Conservation (phyloP, 2,329 filamentous ascomycete genomes). For the Pseudocercospora eumusae region DNA sequence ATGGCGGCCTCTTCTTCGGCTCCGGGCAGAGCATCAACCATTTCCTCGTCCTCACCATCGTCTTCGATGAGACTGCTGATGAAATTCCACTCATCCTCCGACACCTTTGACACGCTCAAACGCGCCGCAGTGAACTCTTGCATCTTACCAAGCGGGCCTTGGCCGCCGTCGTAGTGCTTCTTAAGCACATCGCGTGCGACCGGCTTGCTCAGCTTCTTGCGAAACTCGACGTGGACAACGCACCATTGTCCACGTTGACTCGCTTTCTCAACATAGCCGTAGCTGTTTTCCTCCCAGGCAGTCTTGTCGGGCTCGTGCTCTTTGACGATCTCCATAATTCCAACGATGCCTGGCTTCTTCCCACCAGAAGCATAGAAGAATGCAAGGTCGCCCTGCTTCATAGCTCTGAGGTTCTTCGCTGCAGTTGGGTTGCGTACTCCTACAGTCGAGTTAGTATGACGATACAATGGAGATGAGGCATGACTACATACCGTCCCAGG, state of each 20-base stretch:
- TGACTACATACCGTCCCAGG: conserved; percentile 76
- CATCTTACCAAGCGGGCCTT: conserved; percentile 57
- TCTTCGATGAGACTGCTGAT: conserved; percentile 46
- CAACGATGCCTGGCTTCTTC: conserved; percentile 80
- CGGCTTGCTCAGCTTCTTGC: conserved; percentile 73
- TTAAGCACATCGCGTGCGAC: conserved; percentile 72
- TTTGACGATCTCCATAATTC: conserved; percentile 69
- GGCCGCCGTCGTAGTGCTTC: conserved; percentile 59
- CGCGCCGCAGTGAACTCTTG: conserved; percentile 81
- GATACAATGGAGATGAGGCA: too few relatives aligned
- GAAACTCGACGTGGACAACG: conserved; percentile 84
- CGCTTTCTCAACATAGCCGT: conserved; percentile 82
- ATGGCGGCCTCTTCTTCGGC: conserved; percentile 9
- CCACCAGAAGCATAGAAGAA: conserved; percentile 98
- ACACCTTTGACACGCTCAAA: conserved; percentile 75
- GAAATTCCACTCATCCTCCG: conserved; percentile 64
- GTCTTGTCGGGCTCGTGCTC: conserved; percentile 78
- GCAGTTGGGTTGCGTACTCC: conserved; percentile 59
- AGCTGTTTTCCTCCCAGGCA: conserved; percentile 68
- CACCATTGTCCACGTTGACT: conserved; percentile 77
- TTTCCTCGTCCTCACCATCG: conserved; percentile 28
- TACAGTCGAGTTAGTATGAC: conserved; percentile 24
- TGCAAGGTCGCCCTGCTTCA: conserved; percentile 87
- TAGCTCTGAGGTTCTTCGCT: conserved; percentile 84
- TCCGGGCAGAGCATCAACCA: conserved; percentile 6